Evolutionary conservation across 2,329 filamentous ascomycete species (phyloP).

Genomic region (Talaromyces sp.): DNA sequence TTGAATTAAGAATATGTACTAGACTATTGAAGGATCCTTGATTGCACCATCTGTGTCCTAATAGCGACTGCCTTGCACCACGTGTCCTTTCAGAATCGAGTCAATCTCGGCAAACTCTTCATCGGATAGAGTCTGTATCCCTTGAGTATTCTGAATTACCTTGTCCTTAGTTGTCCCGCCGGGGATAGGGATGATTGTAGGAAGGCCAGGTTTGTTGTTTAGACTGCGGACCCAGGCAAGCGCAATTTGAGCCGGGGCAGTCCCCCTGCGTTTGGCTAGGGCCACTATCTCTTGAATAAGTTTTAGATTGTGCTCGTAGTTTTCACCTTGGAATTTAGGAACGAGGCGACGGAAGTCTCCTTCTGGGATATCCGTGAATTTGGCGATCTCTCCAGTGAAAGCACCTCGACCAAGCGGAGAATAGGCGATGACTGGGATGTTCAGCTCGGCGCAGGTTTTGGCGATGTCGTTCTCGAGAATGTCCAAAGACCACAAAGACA

Average conservation of each 20-base stretch:
- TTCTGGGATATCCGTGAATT: slow-evolving; percentile 43
- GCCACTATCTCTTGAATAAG: slow-evolving; percentile 44
- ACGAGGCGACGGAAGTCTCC: slow-evolving; percentile 42
- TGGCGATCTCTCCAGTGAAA: slow-evolving; percentile 48
- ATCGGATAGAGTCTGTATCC: slow-evolving; percentile 28
- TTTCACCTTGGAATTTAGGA: slow-evolving; percentile 49
- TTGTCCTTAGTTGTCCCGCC: slow-evolving; percentile 36
- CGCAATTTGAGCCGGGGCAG: slow-evolving; percentile 45
- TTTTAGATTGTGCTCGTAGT: slow-evolving; percentile 48
- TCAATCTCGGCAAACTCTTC: slow-evolving; percentile 48
- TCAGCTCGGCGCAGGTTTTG: slow-evolving; percentile 51
- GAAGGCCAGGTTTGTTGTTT: slow-evolving; percentile 35
- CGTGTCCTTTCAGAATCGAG: slow-evolving; percentile 45
- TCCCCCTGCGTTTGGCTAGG: slow-evolving; percentile 42
- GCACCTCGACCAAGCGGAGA: slow-evolving; percentile 58
- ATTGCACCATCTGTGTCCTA: not conserved
- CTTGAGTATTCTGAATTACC: slow-evolving; percentile 39
- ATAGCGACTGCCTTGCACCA: slow-evolving; percentile 31
- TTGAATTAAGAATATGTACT: not conserved
- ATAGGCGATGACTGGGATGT: slow-evolving; percentile 58
- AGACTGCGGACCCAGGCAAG: slow-evolving; percentile 42
- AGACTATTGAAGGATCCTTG: slow-evolving; percentile 14
- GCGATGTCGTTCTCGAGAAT: slow-evolving; percentile 57
- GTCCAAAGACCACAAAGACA: slow-evolving; percentile 54
- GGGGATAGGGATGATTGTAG: slow-evolving; percentile 39